Evolutionary conservation across 1,284 basidiomycete species (phyloP), one percentile per base, ranked within the genome.

Genomic region (Leccinum pachyderme): DNA sequence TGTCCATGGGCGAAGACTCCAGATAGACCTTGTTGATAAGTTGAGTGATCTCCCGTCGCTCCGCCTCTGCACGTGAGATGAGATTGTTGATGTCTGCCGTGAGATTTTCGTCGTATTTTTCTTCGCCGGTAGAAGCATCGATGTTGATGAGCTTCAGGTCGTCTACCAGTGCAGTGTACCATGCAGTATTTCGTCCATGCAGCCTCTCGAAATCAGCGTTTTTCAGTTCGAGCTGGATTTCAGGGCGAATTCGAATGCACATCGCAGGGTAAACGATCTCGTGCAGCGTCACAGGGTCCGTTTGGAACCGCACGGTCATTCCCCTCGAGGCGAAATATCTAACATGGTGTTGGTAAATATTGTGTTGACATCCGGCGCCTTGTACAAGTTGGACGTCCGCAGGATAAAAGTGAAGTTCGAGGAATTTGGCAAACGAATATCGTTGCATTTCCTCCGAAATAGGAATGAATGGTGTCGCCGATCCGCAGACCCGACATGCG

Each of bases 381-480:
- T 86, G 86, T n/a, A 91, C 87, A 27, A 91, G 77, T 65, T 86
- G 84, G 61, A 91, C 87, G 63, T 91, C 84, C 44, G 87, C 88
- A 13, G 93, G 91, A 72, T 96, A 95, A 72, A 95, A 95, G 65
- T 93, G 89, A 28, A 95, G 81, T 67, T 97, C 94, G 46, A 97
- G 79, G 67, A 93, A 97, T 68, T 95, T 95, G 39, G 91, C 91
- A 67, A 95, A 94, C n/a, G 94, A 88, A 72, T 95, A 91, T 66
- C 93, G 79, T 72, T 94, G 93, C 74, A 95, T 94, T 68, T 98
- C 95, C 61, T 93, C 88, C 2, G 93, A 94, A 41, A 98, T 86
- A 18, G 89, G 88, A 54, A 93, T 91, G 68, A 95, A 93, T 0
- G 92, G 91, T 18, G 95, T 95, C 5, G 87, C 86, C 4, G 81